These are phyloP conservation scores for Petunia axillaris DNA, from an alignment of 257 asterid species.

Conservation along the genomic window DNA sequence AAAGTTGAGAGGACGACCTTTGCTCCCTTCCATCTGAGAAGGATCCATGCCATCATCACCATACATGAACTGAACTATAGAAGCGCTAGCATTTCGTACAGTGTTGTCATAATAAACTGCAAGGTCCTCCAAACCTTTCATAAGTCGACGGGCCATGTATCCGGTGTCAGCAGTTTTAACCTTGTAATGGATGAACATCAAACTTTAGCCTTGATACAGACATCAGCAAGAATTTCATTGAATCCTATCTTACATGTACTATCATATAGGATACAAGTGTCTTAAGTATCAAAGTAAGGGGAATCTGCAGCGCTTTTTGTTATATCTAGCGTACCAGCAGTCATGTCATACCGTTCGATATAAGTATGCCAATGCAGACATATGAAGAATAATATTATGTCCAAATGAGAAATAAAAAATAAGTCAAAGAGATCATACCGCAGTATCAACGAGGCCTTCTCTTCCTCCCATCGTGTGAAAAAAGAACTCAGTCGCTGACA, in stretches of 20 bases:
- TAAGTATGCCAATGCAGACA: not conserved
- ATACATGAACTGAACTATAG: conserved; percentile 78
- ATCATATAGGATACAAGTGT: conserved; percentile 16
- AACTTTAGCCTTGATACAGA: conserved; percentile 19
- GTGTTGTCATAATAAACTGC: conserved; percentile 80
- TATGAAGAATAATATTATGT: not conserved
- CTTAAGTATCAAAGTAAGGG: not conserved
- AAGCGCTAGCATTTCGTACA: conserved; percentile 86
- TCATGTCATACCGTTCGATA: not conserved
- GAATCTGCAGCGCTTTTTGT: not conserved
- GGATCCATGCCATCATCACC: conserved; percentile 99
- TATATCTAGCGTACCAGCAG: not conserved
- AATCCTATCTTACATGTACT: conserved; percentile 7
- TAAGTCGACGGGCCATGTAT: conserved; percentile 97
- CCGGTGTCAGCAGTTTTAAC: conserved; percentile 99
- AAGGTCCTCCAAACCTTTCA: conserved; percentile 92
- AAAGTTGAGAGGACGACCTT: conserved; percentile 82
- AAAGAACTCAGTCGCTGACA: conserved; percentile 90
- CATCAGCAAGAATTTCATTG: not conserved
- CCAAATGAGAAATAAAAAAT: conserved; percentile 12
- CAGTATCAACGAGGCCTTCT: conserved; percentile 99
- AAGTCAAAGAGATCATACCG: conserved; percentile 57
- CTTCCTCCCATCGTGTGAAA: conserved; percentile 99
- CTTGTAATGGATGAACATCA: conserved; percentile 39
- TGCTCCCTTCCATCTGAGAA: conserved; percentile 90